phyloP scores from a whole-genome alignment of 108 stramenopile species.

The Mayamaea pseudoterrestris region DNA sequence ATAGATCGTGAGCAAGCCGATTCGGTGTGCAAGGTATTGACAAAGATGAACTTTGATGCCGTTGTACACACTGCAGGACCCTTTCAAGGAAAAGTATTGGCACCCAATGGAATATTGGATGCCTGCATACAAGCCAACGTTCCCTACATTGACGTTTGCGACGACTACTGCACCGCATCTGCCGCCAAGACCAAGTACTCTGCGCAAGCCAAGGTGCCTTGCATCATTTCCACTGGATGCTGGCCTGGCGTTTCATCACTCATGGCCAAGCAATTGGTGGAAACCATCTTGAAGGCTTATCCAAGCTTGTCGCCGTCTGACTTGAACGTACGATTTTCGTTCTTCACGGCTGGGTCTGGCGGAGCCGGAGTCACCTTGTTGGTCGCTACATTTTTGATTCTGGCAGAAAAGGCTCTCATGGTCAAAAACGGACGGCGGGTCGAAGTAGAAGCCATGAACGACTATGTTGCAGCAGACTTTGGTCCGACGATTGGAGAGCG shows the following conservation, averaged over 20 bases:
- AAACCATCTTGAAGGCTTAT: conserved; percentile 6
- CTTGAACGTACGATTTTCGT: conserved; percentile 41
- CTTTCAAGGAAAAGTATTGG: conserved; percentile 48
- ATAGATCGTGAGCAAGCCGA: conserved; percentile 22
- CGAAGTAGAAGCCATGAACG: conserved; percentile 28
- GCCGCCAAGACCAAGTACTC: conserved; percentile 33
- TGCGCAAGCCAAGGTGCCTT: conserved; percentile 24
- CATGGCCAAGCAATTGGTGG: conserved; percentile 24
- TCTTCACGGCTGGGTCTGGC: conserved; percentile 75
- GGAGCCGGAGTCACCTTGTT: conserved; percentile 77
- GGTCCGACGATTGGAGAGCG: conserved; percentile 36
- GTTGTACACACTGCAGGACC: conserved; percentile 81
- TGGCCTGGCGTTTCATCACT: conserved; percentile 39
- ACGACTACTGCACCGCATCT: conserved; percentile 58
- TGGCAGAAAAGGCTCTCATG: conserved; percentile 53
- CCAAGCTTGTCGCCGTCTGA: conserved; percentile 12
- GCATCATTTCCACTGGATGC: conserved; percentile 36
- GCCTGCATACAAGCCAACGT: conserved; percentile 27
- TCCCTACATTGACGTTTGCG: conserved; percentile 80
- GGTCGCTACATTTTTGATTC: conserved; percentile 68
- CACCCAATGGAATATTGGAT: conserved; percentile 33
- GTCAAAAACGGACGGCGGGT: conserved; percentile 29
- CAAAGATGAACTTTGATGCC: conserved; percentile 15
- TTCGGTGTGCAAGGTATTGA: conserved; percentile 5
- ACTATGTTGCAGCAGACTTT: conserved; percentile 21